Percentiles rank a stretch among this genome's conserved stretches.
Evolutionary conservation across 2,329 filamentous ascomycete genomes (phyloP).

Genomic region (Ceratocystis eucalypticola): DNA sequence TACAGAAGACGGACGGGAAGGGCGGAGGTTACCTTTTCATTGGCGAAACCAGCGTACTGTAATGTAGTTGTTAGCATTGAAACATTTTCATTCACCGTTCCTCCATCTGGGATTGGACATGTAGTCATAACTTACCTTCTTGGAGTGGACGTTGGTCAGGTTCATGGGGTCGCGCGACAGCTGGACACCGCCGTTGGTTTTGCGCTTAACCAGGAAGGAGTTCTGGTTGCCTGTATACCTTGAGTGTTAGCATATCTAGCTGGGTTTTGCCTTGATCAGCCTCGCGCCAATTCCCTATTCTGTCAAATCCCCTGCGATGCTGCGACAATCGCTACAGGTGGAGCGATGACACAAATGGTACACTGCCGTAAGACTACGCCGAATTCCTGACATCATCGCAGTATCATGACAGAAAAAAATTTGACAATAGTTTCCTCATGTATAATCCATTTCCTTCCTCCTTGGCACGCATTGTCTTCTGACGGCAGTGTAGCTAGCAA

Average conservation of each 20-base stretch:
- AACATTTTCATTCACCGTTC: neutral
- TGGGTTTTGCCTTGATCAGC: neutral
- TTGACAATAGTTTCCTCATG: conserved; percentile 14
- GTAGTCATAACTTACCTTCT: conserved; percentile 53
- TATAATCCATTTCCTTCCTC: neutral
- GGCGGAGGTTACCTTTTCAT: conserved; percentile 60
- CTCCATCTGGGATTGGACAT: neutral
- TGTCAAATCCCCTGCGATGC: neutral
- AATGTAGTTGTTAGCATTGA: conserved; percentile 27
- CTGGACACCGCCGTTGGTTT: conserved; percentile 61
- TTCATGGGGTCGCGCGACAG: conserved; percentile 94
- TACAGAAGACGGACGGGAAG: neutral
- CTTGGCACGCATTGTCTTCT: neutral
- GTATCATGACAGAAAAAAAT: neutral
- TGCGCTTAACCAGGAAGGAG: conserved; percentile 85
- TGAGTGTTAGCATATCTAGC: conserved; percentile 14
- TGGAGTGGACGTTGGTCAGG: conserved; percentile 77
- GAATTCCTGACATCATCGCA: neutral
- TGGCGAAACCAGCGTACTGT: conserved; percentile 83
- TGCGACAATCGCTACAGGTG: neutral
- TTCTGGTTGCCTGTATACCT: conserved; percentile 60
- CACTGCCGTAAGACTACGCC: neutral
- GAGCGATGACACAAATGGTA: neutral
- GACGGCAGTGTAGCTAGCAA: neutral
- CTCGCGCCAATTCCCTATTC: neutral